These are phyloP conservation scores for Dactylellina drechsleri DNA, from an alignment of 2,329 filamentous ascomycete genomes.

Conservation along the genomic window DNA sequence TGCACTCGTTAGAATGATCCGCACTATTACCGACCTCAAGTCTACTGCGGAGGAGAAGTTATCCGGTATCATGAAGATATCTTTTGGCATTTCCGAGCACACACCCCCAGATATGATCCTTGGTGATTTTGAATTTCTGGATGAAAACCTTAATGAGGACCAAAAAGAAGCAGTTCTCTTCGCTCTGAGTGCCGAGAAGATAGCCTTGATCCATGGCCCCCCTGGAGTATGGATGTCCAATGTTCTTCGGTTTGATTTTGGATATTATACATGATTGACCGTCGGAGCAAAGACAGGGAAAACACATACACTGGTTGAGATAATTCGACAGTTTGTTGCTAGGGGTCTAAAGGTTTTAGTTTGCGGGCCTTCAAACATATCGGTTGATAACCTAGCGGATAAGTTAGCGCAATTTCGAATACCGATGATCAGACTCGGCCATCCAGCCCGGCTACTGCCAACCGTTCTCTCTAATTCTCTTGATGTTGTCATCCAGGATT, in stretches of 20 bases:
- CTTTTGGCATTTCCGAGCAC: constrained; percentile 69
- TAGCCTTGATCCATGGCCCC: constrained; percentile 79
- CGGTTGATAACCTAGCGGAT: constrained; percentile 98
- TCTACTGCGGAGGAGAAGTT: constrained; percentile 70
- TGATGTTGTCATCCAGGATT: constrained; percentile 88
- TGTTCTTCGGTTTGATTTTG: too few relatives aligned
- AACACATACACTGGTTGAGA: constrained; percentile 93
- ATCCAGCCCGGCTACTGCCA: constrained; percentile 88
- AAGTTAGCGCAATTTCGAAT: constrained; percentile 84
- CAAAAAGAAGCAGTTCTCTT: constrained; percentile 80
- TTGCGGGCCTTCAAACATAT: constrained; percentile 82
- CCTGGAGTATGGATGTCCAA: constrained; percentile 69
- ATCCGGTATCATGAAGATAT: constrained; percentile 69
- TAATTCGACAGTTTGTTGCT: constrained; percentile 84
- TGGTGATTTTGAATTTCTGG: constrained; percentile 69
- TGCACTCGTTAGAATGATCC: constrained; percentile 68
- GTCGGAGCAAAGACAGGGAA: constrained; percentile 76
- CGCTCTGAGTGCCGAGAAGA: constrained; percentile 79
- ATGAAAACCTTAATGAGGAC: constrained; percentile 72
- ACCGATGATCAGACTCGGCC: constrained; percentile 87
- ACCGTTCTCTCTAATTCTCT: constrained; percentile 89
- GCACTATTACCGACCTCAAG: constrained; percentile 70
- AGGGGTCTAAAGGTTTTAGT: constrained; percentile 32
- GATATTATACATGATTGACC: constrained; percentile 58
- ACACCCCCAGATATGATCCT: constrained; percentile 66